Evolutionary conservation across 371 early-diverging fungal species (phyloP), one percentile per base, ranked within the genome.

Genomic region (Thermomucor indicae-seudaticae): DNA sequence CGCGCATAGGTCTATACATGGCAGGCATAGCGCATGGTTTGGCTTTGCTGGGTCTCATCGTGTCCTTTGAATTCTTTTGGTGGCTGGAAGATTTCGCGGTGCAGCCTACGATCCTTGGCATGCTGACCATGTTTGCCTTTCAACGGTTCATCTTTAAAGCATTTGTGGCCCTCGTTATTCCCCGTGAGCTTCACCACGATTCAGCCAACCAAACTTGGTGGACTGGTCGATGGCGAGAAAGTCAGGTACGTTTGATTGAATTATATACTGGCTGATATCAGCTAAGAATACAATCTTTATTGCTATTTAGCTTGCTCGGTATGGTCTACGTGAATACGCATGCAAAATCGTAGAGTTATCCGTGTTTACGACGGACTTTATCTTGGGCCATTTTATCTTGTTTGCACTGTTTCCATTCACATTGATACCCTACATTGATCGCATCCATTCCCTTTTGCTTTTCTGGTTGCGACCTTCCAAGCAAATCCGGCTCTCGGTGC

Each of bases 311-410:
- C 5, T 47, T 16, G 54, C 47, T 14, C 24, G 34, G 7, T 47
- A 54, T 25, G 85, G 89, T 14, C 60, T 83, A 42, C 80, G 92
- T 49, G 92, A 92, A 81, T 90, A 81, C 53, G 30, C 88, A 34
- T 89, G 91, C 74, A 94, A 94, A 70, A 80, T 88, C 35, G 83
- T 91, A 27, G 94, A 94, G 68, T 83, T 89, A 83, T 84, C 87
- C 0, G 69, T 87, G 47, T 93, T 93, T 65, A 76, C 90, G 0
- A 81, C 83, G 12, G 93, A 92, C 53, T 89, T 91, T 60, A 71
- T 89, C 17, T 62, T 85, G 43, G 88, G 87, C 2, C 91, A 91
- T 79, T 49, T 85, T 67, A 80, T 92, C 14, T 58, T 90, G 28
- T 87, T 91, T 61, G 70, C 80, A 29, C 57, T 90, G 43, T 81